Evolutionary conservation across 2,329 filamentous ascomycete genomes (phyloP), one percentile per base, ranked within the genome.

Genomic region (Calcarisporium arbuscula): DNA sequence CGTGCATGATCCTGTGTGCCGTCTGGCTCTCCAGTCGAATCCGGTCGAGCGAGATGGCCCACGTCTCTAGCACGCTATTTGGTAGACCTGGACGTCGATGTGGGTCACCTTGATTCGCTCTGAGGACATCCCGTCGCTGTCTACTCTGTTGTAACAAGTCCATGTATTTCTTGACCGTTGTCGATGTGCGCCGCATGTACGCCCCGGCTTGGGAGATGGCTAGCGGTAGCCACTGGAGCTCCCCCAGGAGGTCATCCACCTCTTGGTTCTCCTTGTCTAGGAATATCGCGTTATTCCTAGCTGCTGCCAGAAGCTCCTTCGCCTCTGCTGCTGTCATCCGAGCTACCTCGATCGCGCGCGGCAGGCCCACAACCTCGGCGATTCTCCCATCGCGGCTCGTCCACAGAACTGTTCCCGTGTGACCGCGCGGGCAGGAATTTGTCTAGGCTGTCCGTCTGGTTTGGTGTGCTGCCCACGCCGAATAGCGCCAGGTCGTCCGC

Each of bases 1-100:
- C 40, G 8, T 52, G 43, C 0, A 62, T 44, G 10, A 62, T 54
- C 16, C 47, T 14, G 36, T 44, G 20, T 10, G 28, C 28, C 21
- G 21, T 23, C 17, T 5, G 19, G 21, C 17, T 55, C 19, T 57
- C 53, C 27, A 44, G 28, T 8, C 33, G 38, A n/a, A 63, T 46
- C 5, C 38, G 50, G 10, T 49, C 45, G 27, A 62, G 52, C 3
- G 56, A 61, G 19, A 57, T 53, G 5, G 28, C 35, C 57, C 50
- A 62, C 3, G 56, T 61, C 27, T 51, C 35, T 19, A 62, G 42
- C 2, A 61, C 37, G 28, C 52, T 61, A 28, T 60, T 62, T 0
- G 52, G 43, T 9, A 52, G 46, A 3, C 46, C 35, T 1, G 34
- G 39, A n/a, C 47, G 14, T 36, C 56, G 49, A 36, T 60, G 43